Percentiles rank a stretch among this genome's conserved stretches.
Conservation (phyloP, 2,329 filamentous ascomycete species). For the Grosmannia huntii region DNA sequence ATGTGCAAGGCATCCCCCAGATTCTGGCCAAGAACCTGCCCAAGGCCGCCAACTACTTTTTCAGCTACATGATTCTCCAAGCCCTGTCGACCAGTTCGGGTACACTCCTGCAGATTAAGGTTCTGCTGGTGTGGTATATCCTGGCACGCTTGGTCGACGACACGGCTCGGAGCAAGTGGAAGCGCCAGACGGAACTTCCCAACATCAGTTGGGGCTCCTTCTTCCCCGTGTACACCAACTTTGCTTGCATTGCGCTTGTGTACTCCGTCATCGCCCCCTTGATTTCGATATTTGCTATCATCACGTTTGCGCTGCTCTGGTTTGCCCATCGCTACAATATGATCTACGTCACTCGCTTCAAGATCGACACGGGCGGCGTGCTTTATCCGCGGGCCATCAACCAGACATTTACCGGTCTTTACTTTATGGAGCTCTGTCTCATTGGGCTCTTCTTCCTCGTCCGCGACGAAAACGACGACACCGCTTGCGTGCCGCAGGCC, state of each 20-base stretch:
- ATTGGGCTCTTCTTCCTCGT: slow-evolving; percentile 83
- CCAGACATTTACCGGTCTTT: slow-evolving; percentile 87
- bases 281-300: slow-evolving; percentile 83
- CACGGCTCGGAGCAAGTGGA: slow-evolving; percentile 73
- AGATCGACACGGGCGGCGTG: slow-evolving; percentile 81
- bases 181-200: slow-evolving; percentile 64
- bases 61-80: slow-evolving; percentile 95
- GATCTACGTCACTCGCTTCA: slow-evolving; percentile 84
- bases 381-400: slow-evolving; percentile 89
- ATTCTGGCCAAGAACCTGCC: slow-evolving; percentile 70
- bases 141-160: slow-evolving; percentile 70
- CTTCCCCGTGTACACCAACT: slow-evolving; percentile 94
- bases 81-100: slow-evolving; percentile 83
- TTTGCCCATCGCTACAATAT: slow-evolving; percentile 94
- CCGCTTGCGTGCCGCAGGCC: slow-evolving; percentile 60
- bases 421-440: slow-evolving; percentile 85
- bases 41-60: slow-evolving; percentile 89
- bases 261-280: slow-evolving; percentile 83
- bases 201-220: slow-evolving; percentile 82
- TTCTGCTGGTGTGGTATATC: slow-evolving; percentile 69
- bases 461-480: slow-evolving; percentile 36
- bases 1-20: slow-evolving; percentile 55
- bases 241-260: slow-evolving; percentile 82
- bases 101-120: slow-evolving; percentile 72
- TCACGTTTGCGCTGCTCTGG: slow-evolving; percentile 88